Conservation (phyloP, 192 early-diverging fungal species). For the Piromyces finnis region DNA sequence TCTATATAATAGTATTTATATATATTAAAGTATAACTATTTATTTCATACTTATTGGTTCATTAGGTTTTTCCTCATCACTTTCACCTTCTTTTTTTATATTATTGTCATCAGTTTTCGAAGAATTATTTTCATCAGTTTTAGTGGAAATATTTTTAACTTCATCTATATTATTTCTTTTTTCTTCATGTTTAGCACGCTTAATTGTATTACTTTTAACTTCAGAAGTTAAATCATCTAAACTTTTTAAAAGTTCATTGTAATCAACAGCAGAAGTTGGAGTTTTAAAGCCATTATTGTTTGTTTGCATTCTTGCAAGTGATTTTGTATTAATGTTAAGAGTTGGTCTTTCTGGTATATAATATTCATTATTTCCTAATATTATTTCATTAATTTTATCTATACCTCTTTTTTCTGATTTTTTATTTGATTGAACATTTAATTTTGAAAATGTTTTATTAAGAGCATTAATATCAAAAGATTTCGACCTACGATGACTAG, state of each 20-base stretch:
- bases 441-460: background rate
- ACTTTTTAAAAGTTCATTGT: background rate
- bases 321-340: background rate
- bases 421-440: background rate
- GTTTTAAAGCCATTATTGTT: background rate
- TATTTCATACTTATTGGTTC: no score
- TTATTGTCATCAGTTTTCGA: no score
- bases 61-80: no score
- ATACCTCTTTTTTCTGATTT: background rate
- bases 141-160: background rate
- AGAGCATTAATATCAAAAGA: background rate
- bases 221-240: background rate
- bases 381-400: background rate
- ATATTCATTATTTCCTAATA: background rate
- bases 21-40: no score
- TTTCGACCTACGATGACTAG: background rate
- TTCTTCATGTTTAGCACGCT: no score
- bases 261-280: background rate
- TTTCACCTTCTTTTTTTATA: no score
- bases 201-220: background rate
- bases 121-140: no score
- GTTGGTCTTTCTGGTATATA: background rate
- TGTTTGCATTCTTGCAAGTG: background rate
- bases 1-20: no score
- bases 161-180: background rate